A percentile compares a stretch with the other conserved stretches of the same genome.
Evolutionary conservation across 495 filamentous ascomycete genomes (phyloP).

Genomic region (Aspergillus nanangensis): DNA sequence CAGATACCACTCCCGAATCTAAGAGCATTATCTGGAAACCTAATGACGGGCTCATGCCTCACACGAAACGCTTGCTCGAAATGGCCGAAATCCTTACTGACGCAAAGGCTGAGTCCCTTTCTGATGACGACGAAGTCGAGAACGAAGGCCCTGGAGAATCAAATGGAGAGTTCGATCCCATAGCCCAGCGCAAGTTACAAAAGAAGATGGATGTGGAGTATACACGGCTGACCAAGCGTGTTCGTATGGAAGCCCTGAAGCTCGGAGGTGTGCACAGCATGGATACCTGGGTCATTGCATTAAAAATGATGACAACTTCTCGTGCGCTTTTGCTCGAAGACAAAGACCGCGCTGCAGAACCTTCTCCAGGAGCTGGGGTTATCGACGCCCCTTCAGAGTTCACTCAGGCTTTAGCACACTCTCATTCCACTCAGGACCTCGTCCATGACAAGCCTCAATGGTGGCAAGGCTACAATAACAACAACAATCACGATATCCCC

Average conservation of each 20-base stretch:
- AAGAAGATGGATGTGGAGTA: conserved; percentile 16
- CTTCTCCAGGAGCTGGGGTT: conserved; percentile 6
- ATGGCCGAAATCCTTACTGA: conserved; percentile 42
- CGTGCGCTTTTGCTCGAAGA: conserved; percentile 27
- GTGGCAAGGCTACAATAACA: too few relatives aligned
- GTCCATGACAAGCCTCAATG: too few relatives aligned
- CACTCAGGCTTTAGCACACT: too few relatives aligned
- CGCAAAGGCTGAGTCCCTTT: conserved; percentile 1
- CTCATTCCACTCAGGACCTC: too few relatives aligned
- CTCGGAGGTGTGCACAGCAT: conserved; percentile 24
- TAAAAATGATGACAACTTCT: conserved; percentile 27
- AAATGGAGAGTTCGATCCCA: not conserved
- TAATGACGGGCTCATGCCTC: conserved; percentile 16
- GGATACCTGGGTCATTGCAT: conserved; percentile 29
- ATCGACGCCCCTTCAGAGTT: not conserved
- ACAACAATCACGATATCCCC: too few relatives aligned
- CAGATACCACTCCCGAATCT: conserved; percentile 17
- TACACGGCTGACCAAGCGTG: conserved; percentile 16
- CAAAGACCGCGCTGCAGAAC: conserved; percentile 9
- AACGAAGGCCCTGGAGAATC: conserved; percentile 1
- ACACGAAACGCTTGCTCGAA: conserved; percentile 46
- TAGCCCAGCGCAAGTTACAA: conserved; percentile 10
- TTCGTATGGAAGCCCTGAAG: conserved; percentile 20
- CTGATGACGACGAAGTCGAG: conserved; percentile 9
- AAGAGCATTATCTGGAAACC: conserved; percentile 37